Percentiles rank a stretch among this genome's conserved stretches.
phyloP scores from a whole-genome alignment of 2,329 filamentous ascomycete genomes.

The Phaeosphaeria sp. region DNA sequence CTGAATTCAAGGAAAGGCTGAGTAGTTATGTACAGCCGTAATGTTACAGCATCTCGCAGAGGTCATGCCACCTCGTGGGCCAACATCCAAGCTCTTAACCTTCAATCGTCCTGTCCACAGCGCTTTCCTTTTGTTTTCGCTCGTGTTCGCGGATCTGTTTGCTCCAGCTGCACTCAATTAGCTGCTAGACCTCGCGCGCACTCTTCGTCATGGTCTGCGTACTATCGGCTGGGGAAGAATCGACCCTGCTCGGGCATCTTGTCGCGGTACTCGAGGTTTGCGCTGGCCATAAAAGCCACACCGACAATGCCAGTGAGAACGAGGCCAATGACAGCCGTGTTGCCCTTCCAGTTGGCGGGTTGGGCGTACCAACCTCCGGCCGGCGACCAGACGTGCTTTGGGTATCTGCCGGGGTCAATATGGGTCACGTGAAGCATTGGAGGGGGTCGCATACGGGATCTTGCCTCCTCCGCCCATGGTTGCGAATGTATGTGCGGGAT shows the following conservation, averaged over 20 bases:
- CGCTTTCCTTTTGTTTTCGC: constrained; percentile 52
- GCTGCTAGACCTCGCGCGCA: constrained; percentile 14
- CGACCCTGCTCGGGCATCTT: constrained; percentile 77
- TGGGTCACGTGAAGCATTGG: constrained; percentile 17
- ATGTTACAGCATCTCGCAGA: constrained; percentile 10
- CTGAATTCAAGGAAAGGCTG: constrained; percentile 50
- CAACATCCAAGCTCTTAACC: constrained; percentile 4
- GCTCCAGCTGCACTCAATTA: constrained; percentile 66
- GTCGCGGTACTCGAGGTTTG: constrained; percentile 74
- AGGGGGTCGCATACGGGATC: constrained; percentile 62
- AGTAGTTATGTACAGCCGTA: constrained; percentile 49
- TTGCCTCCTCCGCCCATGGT: constrained; percentile 69
- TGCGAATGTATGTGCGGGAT: constrained; percentile 65
- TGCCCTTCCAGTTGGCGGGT: constrained; percentile 91
- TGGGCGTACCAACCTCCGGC: constrained; percentile 97
- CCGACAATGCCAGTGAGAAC: constrained; percentile 73
- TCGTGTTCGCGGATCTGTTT: constrained; percentile 75
- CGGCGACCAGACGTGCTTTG: constrained; percentile 99
- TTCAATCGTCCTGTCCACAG: constrained; percentile 21
- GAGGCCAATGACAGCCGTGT: constrained; percentile 79
- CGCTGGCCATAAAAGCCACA: constrained; percentile 74
- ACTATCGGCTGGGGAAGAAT: constrained; percentile 88
- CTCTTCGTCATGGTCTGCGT: constrained; percentile 51
- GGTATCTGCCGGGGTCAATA: constrained; percentile 69
- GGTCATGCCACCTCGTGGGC: constrained; percentile 3